Evolutionary conservation across 2,329 filamentous ascomycete genomes (phyloP).

Genomic region (Corynespora cassiicola): DNA sequence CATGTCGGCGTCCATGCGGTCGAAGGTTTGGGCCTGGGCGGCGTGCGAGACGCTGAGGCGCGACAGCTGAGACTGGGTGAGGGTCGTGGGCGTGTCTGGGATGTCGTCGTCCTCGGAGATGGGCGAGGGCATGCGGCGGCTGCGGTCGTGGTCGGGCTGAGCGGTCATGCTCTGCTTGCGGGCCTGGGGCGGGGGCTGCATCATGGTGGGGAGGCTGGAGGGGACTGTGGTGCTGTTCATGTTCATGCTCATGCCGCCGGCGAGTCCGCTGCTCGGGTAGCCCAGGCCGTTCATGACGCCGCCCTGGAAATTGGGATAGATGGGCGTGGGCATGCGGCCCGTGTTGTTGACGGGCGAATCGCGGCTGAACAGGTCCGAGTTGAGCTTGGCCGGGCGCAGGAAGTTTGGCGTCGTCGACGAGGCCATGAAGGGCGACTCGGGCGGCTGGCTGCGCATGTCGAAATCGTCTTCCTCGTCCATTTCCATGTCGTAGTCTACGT

Average conservation of each 20-base stretch:
- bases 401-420: slow-evolving; percentile 32
- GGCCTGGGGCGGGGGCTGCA: slow-evolving; percentile 23
- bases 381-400: slow-evolving; percentile 42
- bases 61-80: slow-evolving; percentile 46
- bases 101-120: slow-evolving; percentile 48
- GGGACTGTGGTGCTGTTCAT: slow-evolving; percentile 15
- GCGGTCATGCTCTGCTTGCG: slow-evolving; percentile 24
- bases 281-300: slow-evolving; percentile 32
- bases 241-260: slow-evolving; percentile 25
- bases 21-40: slow-evolving; percentile 20
- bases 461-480: slow-evolving; percentile 44
- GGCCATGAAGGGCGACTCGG: slow-evolving; percentile 41
- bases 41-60: slow-evolving; percentile 43
- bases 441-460: slow-evolving; percentile 40
- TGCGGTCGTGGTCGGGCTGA: slow-evolving; percentile 32
- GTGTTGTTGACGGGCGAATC: slow-evolving; percentile 23
- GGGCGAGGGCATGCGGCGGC: slow-evolving; percentile 47
- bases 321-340: slow-evolving; percentile 48
- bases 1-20: slow-evolving; percentile 40
- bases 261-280: slow-evolving; percentile 36
- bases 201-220: slow-evolving; percentile 10
- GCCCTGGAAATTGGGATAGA: slow-evolving; percentile 44
- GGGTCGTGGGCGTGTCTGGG: slow-evolving; percentile 42
- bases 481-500: slow-evolving; percentile 42
- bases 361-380: slow-evolving; percentile 32